Percentiles rank a stretch among this genome's conserved stretches.
These are phyloP conservation scores for Telopea speciosissima DNA, from an alignment of 177 flowering plant genomes.

Conservation along the genomic window DNA sequence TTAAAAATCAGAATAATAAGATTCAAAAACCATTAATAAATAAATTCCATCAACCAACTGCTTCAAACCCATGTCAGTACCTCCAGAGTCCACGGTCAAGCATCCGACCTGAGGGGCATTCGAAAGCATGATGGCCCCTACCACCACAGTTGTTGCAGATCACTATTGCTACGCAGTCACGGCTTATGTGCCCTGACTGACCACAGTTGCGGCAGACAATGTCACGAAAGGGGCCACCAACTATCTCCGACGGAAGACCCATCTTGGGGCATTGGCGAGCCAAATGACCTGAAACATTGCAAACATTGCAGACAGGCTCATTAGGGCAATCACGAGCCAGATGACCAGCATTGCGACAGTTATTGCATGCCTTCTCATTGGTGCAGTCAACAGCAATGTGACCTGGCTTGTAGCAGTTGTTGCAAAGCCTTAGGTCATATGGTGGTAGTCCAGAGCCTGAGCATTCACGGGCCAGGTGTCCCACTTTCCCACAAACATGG, in stretches of 20 bases:
- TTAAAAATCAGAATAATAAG: not conserved
- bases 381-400: conserved; percentile 36
- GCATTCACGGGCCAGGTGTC: conserved; percentile 35
- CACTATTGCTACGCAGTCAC: conserved; percentile 24
- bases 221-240: conserved; percentile 27
- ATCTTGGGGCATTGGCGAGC: conserved; percentile 35
- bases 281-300: conserved; percentile 33
- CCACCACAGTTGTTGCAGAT: conserved; percentile 35
- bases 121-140: conserved; percentile 27
- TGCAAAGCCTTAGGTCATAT: conserved; percentile 28
- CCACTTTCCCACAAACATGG: conserved; percentile 32
- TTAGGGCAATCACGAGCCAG: conserved; percentile 33
- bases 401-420: conserved; percentile 39
- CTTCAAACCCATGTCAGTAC: conserved; percentile 6
- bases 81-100: conserved; percentile 19
- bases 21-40: not conserved
- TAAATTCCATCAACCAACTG: not conserved
- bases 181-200: conserved; percentile 30
- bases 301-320: conserved; percentile 33
- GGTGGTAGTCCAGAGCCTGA: conserved; percentile 21
- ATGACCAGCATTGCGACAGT: conserved; percentile 34
- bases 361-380: conserved; percentile 38
- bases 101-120: conserved; percentile 29
- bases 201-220: conserved; percentile 26
- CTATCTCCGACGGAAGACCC: conserved; percentile 16